Conservation (phyloP, 352 stramenopile species). For the Globisporangium carolinianum region DNA sequence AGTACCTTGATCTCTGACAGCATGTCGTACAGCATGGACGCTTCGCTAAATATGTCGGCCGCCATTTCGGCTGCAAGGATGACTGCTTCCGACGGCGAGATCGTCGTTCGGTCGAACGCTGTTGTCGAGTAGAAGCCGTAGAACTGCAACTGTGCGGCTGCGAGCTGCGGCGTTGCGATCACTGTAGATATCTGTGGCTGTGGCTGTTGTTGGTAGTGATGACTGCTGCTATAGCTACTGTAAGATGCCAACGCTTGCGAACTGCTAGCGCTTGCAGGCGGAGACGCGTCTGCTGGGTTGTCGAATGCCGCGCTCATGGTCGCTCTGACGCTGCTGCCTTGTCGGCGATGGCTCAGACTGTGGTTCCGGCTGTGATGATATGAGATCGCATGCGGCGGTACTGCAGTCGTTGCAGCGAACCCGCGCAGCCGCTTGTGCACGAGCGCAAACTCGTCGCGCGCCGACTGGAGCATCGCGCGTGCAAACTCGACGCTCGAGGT, state of each 20-base stretch:
- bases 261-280: too few species aligned
- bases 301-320: conserved; percentile 3
- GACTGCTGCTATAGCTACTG: conserved; percentile 3
- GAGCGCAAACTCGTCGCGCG: conserved; percentile 21
- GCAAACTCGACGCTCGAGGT: conserved; percentile 15
- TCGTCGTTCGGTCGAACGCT: conserved; percentile 28
- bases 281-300: conserved; percentile 5
- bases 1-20: conserved; percentile 49
- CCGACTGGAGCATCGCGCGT: conserved; percentile 6
- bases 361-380: background rate
- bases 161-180: background rate
- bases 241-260: too few species aligned
- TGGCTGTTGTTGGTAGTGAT: background rate
- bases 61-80: conserved; percentile 49
- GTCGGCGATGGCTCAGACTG: background rate
- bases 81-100: conserved; percentile 37
- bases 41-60: conserved; percentile 55
- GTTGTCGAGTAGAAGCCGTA: conserved; percentile 25
- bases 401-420: background rate
- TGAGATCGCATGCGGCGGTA: conserved; percentile 5
- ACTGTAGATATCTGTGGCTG: background rate
- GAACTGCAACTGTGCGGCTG: conserved; percentile 14
- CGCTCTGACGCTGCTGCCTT: conserved; percentile 3
- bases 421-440: conserved; percentile 39
- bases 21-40: conserved; percentile 62